phyloP scores from a whole-genome alignment of 2,329 filamentous ascomycete species.

The Paraphaeosphaeria minitans region DNA sequence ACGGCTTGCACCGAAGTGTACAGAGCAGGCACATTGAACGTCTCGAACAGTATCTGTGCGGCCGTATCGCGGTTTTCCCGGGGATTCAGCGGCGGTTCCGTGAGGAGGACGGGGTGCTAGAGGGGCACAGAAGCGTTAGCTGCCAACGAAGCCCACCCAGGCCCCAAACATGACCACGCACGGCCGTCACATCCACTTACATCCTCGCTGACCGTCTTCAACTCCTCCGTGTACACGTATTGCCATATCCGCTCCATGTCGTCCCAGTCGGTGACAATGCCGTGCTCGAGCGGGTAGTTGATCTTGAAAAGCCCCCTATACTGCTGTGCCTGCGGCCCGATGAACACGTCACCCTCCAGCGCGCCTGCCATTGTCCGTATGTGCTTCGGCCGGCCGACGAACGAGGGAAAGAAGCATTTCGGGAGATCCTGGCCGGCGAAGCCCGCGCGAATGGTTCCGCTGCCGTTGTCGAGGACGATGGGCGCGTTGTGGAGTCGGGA shows the following conservation, averaged over 20 bases:
- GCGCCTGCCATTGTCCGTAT: slow-evolving; percentile 93
- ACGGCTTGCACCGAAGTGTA: slow-evolving; percentile 98
- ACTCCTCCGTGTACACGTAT: slow-evolving; percentile 91
- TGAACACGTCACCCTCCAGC: slow-evolving; percentile 95
- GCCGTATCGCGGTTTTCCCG: slow-evolving; percentile 94
- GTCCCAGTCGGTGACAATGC: slow-evolving; percentile 99
- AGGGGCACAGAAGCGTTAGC: slow-evolving; percentile 16
- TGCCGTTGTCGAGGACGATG: slow-evolving; percentile 98
- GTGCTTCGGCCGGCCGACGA: slow-evolving; percentile 95
- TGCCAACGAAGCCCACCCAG: background rate
- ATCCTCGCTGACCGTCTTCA: slow-evolving; percentile 98
- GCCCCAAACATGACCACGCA: background rate
- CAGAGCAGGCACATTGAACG: slow-evolving; percentile 95
- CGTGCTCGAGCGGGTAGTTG: slow-evolving; percentile 92
- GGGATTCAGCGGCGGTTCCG: slow-evolving; percentile 93
- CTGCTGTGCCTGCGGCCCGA: slow-evolving; percentile 89
- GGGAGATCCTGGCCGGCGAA: slow-evolving; percentile 96
- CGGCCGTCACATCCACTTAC: slow-evolving; percentile 53
- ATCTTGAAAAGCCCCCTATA: slow-evolving; percentile 94
- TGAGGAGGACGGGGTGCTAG: slow-evolving; percentile 92
- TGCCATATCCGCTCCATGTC: slow-evolving; percentile 99
- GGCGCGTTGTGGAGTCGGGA: slow-evolving; percentile 91
- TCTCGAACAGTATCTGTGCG: slow-evolving; percentile 97
- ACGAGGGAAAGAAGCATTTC: slow-evolving; percentile 97
- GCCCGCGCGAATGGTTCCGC: slow-evolving; percentile 93